Evolutionary conservation across 495 filamentous ascomycete species (phyloP).

Genomic region (Penicillium bovifimosum): DNA sequence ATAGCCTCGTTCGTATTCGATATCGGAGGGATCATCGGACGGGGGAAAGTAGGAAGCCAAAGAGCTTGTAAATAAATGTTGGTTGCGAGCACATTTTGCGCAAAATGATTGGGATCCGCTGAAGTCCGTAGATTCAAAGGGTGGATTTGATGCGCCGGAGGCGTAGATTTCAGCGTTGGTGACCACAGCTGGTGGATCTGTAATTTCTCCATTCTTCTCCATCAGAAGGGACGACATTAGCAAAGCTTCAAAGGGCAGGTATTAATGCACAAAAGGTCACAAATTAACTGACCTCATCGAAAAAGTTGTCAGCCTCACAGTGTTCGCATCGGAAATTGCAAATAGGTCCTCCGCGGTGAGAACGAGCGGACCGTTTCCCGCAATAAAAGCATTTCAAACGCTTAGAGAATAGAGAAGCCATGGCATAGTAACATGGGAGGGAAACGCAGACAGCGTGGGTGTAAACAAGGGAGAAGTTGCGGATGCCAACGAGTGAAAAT

Average conservation of each 20-base stretch:
- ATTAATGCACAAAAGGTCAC: conserved; percentile 7
- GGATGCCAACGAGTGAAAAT: conserved; percentile 19
- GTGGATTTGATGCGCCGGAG: conserved; percentile 24
- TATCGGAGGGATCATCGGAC: conserved; percentile 58
- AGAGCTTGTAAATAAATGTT: conserved; percentile 62
- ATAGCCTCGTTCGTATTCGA: conserved; percentile 51
- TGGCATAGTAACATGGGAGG: conserved; percentile 25
- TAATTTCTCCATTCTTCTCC: conserved; percentile 70
- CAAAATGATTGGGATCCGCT: conserved; percentile 62
- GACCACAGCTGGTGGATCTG: conserved; percentile 68
- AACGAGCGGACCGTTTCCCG: conserved; percentile 53
- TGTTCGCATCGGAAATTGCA: conserved; percentile 62
- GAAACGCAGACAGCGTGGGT: conserved; percentile 2
- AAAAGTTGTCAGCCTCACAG: conserved; percentile 77
- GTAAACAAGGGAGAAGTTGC: conserved; percentile 14
- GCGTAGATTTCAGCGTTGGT: conserved; percentile 27
- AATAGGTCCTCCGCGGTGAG: conserved; percentile 45
- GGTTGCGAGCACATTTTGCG: conserved; percentile 71
- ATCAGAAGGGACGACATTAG: not conserved
- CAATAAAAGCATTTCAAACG: conserved; percentile 74
- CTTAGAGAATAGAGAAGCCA: conserved; percentile 43
- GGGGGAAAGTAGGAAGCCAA: conserved; percentile 68
- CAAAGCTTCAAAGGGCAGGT: not conserved
- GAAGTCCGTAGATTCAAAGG: conserved; percentile 31
- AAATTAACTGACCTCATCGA: conserved; percentile 53